Percentiles rank a stretch among this genome's conserved stretches.
Conservation (phyloP, 495 filamentous ascomycete genomes). For the Chaetomidium leptoderma region DNA sequence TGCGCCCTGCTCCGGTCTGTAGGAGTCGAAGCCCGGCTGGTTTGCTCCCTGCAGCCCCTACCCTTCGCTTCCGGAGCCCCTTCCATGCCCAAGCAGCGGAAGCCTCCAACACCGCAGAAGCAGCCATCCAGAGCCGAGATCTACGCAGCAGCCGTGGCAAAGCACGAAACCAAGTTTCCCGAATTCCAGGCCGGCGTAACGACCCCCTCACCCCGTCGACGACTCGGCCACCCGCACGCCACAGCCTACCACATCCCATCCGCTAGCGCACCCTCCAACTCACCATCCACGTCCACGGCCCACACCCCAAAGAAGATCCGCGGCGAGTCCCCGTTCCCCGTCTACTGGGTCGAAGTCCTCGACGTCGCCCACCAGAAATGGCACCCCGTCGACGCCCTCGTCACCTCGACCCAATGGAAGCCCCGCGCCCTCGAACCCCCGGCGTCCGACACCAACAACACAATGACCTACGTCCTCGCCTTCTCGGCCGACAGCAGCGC, state of each 20-base stretch:
- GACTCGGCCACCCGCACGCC: slow-evolving; percentile 44
- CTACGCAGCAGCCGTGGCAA: slow-evolving; percentile 33
- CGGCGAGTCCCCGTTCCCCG: slow-evolving; percentile 64
- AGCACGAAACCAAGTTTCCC: slow-evolving; percentile 27
- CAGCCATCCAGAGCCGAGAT: slow-evolving; percentile 28
- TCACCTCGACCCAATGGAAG: slow-evolving; percentile 70
- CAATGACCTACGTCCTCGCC: slow-evolving; percentile 75
- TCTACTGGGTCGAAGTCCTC: slow-evolving; percentile 93
- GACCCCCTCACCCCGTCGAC: slow-evolving; percentile 29
- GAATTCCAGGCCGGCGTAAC: slow-evolving; percentile 17
- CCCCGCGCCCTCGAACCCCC: slow-evolving; percentile 74
- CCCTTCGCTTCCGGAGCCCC: slow-evolving; percentile 59
- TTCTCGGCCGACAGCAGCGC: slow-evolving; percentile 72
- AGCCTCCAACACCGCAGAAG: slow-evolving; percentile 23
- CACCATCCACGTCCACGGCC: slow-evolving; percentile 22
- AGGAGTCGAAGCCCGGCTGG: slow-evolving; percentile 78
- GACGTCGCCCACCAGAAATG: slow-evolving; percentile 82
- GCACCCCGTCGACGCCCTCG: slow-evolving; percentile 81
- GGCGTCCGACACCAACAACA: slow-evolving; percentile 63
- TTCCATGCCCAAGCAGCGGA: slow-evolving; percentile 45
- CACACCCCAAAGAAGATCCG: slow-evolving; percentile 41
- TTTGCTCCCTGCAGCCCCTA: slow-evolving; percentile 86
- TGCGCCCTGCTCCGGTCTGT: slow-evolving; percentile 75
- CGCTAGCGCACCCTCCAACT: slow-evolving; percentile 18
- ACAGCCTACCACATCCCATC: slow-evolving; percentile 37